These are phyloP conservation scores for Ananas comosus DNA, from an alignment of 176 grass and related monocot genomes.

Conservation along the genomic window DNA sequence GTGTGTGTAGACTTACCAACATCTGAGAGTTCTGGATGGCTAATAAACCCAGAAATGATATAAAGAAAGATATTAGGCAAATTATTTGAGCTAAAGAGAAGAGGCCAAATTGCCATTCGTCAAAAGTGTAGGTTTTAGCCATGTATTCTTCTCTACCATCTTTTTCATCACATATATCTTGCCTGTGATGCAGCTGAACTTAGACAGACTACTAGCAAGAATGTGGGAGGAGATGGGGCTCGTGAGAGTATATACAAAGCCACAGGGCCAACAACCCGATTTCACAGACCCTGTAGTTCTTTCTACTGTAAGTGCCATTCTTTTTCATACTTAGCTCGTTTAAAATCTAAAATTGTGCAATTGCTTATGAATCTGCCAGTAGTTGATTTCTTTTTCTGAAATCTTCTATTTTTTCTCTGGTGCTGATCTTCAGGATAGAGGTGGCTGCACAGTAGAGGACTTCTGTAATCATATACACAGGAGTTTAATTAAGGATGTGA, in stretches of 20 bases:
- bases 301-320: constrained; percentile 46
- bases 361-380: background rate
- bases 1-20: too few species aligned
- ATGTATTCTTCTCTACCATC: too few species aligned
- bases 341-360: background rate
- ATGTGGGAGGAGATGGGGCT: constrained; percentile 99
- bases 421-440: constrained; percentile 64
- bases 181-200: constrained; percentile 56
- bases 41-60: too few species aligned
- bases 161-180: constrained; percentile 1
- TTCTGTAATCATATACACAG: constrained; percentile 97
- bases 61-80: too few species aligned
- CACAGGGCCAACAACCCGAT: constrained; percentile 95
- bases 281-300: constrained; percentile 90
- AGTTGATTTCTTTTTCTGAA: background rate
- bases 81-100: too few species aligned
- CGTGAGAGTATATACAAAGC: constrained; percentile 94
- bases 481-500: constrained; percentile 84
- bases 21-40: too few species aligned
- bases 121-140: too few species aligned
- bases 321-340: background rate
- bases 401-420: background rate
- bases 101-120: too few species aligned
- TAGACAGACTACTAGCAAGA: constrained; percentile 83
- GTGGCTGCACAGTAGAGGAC: constrained; percentile 89